Evolutionary conservation across 306 rosid genomes (phyloP).

Genomic region (Glycine latifolia): DNA sequence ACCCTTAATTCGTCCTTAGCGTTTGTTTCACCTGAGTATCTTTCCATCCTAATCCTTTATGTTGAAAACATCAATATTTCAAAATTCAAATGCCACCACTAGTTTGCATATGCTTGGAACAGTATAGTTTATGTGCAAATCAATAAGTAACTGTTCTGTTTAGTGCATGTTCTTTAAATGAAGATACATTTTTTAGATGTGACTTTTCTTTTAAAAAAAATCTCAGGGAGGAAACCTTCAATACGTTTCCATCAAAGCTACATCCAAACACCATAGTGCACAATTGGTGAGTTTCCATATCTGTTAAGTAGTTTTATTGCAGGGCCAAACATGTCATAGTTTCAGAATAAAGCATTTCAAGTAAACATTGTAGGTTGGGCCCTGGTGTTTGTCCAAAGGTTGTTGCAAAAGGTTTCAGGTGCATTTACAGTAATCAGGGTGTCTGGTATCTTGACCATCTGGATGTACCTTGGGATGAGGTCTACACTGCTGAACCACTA

Average conservation of each 20-base stretch:
- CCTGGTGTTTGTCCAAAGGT: conserved; percentile 87
- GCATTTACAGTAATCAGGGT: conserved; percentile 98
- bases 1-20: conserved; percentile 14
- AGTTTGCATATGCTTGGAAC: conserved; percentile 31
- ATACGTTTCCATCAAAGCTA: conserved; percentile 74
- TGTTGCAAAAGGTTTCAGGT: conserved; percentile 84
- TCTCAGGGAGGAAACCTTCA: conserved; percentile 97
- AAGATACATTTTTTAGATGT: conserved; percentile 27
- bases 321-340: conserved; percentile 30
- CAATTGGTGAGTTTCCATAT: conserved; percentile 75
- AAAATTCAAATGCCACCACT: conserved; percentile 25
- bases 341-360: conserved; percentile 27
- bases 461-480: conserved; percentile 86
- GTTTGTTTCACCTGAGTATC: conserved; percentile 22
- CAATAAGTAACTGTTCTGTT: conserved; percentile 29
- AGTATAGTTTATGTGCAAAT: conserved; percentile 4
- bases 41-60: conserved; percentile 20
- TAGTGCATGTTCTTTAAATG: conserved; percentile 23
- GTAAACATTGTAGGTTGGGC: conserved; percentile 69
- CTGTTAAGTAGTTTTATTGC: conserved; percentile 23
- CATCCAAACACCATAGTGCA: conserved; percentile 88
- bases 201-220: conserved; percentile 15
- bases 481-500: conserved; percentile 82
- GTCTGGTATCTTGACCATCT: conserved; percentile 96
- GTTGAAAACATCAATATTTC: conserved; percentile 21